Conservation (phyloP, 192 early-diverging fungal genomes). For the Dissophora ornata region DNA sequence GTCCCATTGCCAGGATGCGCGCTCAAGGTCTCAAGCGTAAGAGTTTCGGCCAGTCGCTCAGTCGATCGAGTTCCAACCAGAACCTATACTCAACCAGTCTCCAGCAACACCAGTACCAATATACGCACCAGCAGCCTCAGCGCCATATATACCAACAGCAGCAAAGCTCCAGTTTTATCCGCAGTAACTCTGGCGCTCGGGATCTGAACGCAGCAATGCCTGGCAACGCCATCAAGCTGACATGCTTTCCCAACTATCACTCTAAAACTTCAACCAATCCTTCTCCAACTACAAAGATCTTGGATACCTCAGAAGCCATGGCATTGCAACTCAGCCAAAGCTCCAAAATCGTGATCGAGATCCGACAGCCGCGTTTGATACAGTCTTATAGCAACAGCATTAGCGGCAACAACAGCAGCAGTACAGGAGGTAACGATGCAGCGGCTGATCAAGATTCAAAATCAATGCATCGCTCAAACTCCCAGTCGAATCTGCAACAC, state of each 20-base stretch:
- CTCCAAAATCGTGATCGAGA: constrained; percentile 46
- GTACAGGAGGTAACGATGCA: neutral
- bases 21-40: constrained; percentile 30
- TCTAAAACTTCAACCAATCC: constrained; percentile 5
- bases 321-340: constrained; percentile 24
- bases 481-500: constrained; percentile 3
- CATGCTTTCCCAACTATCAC: constrained; percentile 18
- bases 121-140: neutral
- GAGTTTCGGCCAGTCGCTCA: constrained; percentile 28
- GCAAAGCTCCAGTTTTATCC: neutral
- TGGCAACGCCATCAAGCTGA: constrained; percentile 35
- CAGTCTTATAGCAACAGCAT: constrained; percentile 15
- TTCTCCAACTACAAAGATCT: constrained; percentile 1
- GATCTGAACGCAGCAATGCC: constrained; percentile 21
- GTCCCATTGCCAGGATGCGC: constrained; percentile 36
- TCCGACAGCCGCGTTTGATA: constrained; percentile 21
- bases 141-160: neutral
- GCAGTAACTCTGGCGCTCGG: neutral
- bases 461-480: neutral
- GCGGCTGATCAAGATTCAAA: neutral
- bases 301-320: constrained; percentile 15
- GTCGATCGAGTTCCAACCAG: constrained; percentile 30
- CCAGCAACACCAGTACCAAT: constrained; percentile 8
- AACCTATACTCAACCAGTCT: constrained; percentile 33
- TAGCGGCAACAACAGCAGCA: neutral